A percentile compares a stretch with the other conserved stretches of the same genome.
Conservation (phyloP, 108 stramenopile genomes). For the Cyclostephanos tholiformis region DNA sequence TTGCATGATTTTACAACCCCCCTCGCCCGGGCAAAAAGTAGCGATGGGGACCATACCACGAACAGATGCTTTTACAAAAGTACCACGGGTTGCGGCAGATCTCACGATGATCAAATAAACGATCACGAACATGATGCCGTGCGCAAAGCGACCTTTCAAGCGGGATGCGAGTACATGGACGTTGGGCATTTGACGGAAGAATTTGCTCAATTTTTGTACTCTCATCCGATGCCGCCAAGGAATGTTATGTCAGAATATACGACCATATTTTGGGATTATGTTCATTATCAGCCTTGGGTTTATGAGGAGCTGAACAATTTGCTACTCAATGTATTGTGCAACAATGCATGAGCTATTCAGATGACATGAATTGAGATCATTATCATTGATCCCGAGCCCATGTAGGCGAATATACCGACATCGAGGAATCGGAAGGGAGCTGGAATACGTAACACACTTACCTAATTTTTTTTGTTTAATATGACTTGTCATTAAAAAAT, state of each 20-base stretch:
- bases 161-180: conserved; percentile 29
- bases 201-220: not conserved
- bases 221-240: not conserved
- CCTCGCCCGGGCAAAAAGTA: not conserved
- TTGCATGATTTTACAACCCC: not conserved
- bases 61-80: conserved; percentile 23
- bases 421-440: too few species aligned
- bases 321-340: conserved; percentile 35
- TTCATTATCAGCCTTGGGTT: conserved; percentile 36
- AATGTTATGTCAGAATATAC: not conserved
- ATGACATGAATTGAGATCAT: too few species aligned
- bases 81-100: conserved; percentile 11
- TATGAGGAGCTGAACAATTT: conserved; percentile 40
- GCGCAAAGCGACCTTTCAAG: conserved; percentile 2
- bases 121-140: not conserved
- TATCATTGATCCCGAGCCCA: too few species aligned
- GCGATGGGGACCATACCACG: not conserved
- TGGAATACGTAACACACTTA: too few species aligned
- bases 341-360: not conserved
- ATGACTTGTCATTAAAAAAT: too few species aligned
- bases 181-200: conserved; percentile 16
- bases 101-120: not conserved
- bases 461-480: too few species aligned
- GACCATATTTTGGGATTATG: conserved; percentile 15
- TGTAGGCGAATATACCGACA: too few species aligned